A percentile compares a stretch with the other conserved stretches of the same genome.
Evolutionary conservation across 2,329 filamentous ascomycete genomes (phyloP).

Genomic region (Leptosphaerulina australis): DNA sequence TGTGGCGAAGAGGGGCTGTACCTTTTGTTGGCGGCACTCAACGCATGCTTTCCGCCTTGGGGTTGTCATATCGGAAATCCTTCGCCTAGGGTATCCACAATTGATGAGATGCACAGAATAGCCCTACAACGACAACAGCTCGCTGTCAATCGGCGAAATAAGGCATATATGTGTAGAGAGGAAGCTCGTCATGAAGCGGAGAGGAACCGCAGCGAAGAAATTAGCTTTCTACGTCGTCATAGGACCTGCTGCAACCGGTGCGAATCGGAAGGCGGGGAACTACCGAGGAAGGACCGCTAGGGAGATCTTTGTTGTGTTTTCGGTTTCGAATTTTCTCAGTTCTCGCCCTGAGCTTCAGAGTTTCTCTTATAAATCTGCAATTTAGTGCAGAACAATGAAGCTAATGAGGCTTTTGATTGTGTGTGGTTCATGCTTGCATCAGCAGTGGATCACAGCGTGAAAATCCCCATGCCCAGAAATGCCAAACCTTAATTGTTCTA

Average conservation of each 20-base stretch:
- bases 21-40: constrained; percentile 49
- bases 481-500: constrained; percentile 20
- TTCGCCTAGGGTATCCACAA: constrained; percentile 33
- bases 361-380: constrained; percentile 35
- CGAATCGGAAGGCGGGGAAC: constrained; percentile 44
- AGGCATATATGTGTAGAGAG: constrained; percentile 32
- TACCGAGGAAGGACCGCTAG: constrained; percentile 39
- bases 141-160: constrained; percentile 36
- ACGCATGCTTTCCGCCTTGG: constrained; percentile 47
- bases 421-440: constrained; percentile 33
- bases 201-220: constrained; percentile 26
- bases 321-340: constrained; percentile 25
- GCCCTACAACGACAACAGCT: constrained; percentile 28
- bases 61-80: constrained; percentile 38
- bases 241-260: constrained; percentile 32
- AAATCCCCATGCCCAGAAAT: constrained; percentile 23
- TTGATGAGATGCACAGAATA: constrained; percentile 22
- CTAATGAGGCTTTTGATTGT: constrained; percentile 31
- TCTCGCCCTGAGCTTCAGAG: constrained; percentile 24
- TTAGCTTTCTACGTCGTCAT: constrained; percentile 44
- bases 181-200: constrained; percentile 27
- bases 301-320: constrained; percentile 26
- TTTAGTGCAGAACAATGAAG: constrained; percentile 27
- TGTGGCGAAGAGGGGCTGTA: constrained; percentile 20
- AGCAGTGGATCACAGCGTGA: constrained; percentile 28